These are phyloP conservation scores for Cardamine resedifolia DNA, from an alignment of 345 rosid genomes.

Conservation along the genomic window DNA sequence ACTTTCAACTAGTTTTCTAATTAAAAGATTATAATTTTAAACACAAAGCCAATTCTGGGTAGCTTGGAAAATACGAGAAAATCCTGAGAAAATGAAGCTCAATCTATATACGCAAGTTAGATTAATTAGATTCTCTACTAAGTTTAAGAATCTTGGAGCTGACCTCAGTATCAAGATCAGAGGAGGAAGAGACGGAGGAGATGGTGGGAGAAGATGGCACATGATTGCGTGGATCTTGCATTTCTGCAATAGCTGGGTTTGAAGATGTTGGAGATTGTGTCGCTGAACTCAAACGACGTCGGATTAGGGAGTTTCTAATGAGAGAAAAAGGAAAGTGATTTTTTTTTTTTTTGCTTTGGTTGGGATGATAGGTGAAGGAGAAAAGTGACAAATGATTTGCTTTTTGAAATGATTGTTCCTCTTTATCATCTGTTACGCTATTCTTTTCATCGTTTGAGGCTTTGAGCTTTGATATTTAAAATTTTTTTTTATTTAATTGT, in stretches of 20 bases:
- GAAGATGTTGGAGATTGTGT: constrained; percentile 7
- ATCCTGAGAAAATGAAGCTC: neutral
- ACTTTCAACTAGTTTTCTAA: neutral
- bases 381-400: constrained; percentile 37
- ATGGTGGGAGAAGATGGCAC: constrained; percentile 66
- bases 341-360: constrained; percentile 1
- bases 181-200: constrained; percentile 85
- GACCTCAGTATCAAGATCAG: constrained; percentile 98
- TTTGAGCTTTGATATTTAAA: neutral
- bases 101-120: neutral
- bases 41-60: neutral
- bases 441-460: constrained; percentile 5
- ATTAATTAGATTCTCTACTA: neutral
- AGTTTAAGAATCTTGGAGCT: neutral
- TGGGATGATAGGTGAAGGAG: constrained; percentile 27
- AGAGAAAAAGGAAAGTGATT: constrained; percentile 31
- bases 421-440: constrained; percentile 28
- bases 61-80: neutral
- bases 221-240: constrained; percentile 58
- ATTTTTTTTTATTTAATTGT: neutral
- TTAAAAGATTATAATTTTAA: constrained; percentile 1
- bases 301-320: neutral
- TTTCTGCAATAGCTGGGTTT: constrained; percentile 5
- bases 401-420: constrained; percentile 33
- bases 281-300: constrained; percentile 11